phyloP scores from a whole-genome alignment of 1,284 basidiomycete genomes.

The Tylopilus sp. region DNA sequence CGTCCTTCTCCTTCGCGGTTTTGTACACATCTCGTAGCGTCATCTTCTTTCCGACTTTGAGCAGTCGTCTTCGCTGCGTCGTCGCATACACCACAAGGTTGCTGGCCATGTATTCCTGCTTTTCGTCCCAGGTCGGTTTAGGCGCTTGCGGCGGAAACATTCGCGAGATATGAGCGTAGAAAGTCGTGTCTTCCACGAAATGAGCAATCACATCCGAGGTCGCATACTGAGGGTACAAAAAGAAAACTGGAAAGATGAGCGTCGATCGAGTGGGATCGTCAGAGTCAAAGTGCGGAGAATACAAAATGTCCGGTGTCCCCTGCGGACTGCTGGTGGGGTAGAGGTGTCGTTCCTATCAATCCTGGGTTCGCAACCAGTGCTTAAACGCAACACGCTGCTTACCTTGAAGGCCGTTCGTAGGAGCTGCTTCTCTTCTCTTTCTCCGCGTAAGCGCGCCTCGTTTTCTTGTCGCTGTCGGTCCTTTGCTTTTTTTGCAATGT shows the following conservation, averaged over 20 bases:
- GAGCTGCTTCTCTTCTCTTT: constrained; percentile 44
- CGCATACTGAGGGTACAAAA: constrained; percentile 88
- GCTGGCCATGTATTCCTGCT: constrained; percentile 66
- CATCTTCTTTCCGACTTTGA: constrained; percentile 91
- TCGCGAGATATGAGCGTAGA: constrained; percentile 70
- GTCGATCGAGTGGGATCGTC: constrained; percentile 54
- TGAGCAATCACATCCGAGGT: constrained; percentile 86
- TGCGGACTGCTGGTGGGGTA: constrained; percentile 57
- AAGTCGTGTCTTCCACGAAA: constrained; percentile 84
- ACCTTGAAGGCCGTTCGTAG: constrained; percentile 63
- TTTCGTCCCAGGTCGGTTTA: constrained; percentile 73
- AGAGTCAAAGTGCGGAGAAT: constrained; percentile 60
- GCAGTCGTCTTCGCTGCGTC: constrained; percentile 68
- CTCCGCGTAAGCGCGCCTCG: constrained; percentile 45
- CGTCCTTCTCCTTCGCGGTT: constrained; percentile 56
- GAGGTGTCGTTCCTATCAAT: constrained; percentile 60
- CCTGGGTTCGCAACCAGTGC: constrained; percentile 8
- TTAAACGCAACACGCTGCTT: constrained; percentile 20
- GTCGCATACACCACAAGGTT: constrained; percentile 81
- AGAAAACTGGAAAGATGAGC: constrained; percentile 83
- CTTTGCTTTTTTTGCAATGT: constrained; percentile 44
- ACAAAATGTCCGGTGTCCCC: constrained; percentile 50
- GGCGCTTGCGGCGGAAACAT: constrained; percentile 77
- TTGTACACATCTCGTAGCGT: constrained; percentile 74
- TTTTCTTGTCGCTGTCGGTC: constrained; percentile 50